Evolutionary conservation across 1,139 yeast species (phyloP), one percentile per base, ranked within the genome.

Genomic region (Candida sanyaensis): DNA sequence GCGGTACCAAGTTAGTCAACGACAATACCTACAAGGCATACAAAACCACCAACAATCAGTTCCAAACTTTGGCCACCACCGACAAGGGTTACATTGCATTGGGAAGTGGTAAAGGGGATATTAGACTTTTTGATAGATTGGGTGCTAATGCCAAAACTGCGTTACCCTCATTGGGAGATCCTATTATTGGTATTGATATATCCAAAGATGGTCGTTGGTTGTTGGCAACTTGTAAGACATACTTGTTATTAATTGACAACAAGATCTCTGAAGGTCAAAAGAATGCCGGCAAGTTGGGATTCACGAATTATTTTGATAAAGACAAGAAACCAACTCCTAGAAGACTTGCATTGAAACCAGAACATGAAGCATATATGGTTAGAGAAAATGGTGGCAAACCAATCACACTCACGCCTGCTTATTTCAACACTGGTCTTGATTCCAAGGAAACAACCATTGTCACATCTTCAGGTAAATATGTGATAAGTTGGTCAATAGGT

Each of bases 131-230:
- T 62, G 89, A 89, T 64, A 71, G 78, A 51, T 60, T 89, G 11
- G 96, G 96, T 12, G 73, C 77, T 49, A 80, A 78, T 56, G 96
- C 96, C 1, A 88, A 86, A 67, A 84, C 93, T 0, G 75, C 80
- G 21, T 68, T 90, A 36, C 96, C 96, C 1, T 89, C 96, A 0
- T 69, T 90, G 47, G 96, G 96, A 12, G 95, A 88, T 55, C 71
- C 83, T 2, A 80, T 87, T 43, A 68, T 75, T 43, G 87, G 87
- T 26, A 58, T 88, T 27, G 92, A 87, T 50, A 82, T 81, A 1
- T 83, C 96, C 6, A 82, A 86, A 24, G 95, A 88, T 62, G 97
- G 97, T 48, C 75, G 81, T 58, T 90, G 92, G 88, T 59, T 90
- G 38, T 69, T 91, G 51, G 95, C 91, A 1, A 90, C 97, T 0